Evolutionary conservation across 2,329 filamentous ascomycete species (phyloP), one percentile per base, ranked within the genome.

Genomic region (Colletotrichum viniferum): DNA sequence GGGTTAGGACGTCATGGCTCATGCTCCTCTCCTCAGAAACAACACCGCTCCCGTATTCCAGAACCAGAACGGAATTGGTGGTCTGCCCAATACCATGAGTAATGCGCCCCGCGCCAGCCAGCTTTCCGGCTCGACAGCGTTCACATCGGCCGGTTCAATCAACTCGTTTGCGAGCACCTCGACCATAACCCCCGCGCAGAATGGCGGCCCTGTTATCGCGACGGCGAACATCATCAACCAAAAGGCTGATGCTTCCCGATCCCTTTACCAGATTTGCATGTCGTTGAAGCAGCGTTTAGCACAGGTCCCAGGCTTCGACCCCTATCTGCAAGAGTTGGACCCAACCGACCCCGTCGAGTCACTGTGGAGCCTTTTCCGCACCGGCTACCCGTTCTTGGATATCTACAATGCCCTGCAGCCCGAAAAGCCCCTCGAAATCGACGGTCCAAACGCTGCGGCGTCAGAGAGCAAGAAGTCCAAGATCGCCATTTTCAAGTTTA

Each of bases 141-240:
- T 87, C 81, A 86, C 88, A 78, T 89, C 88, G 18, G 88, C 87
- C 43, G 86, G 88, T 61, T 92, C 90, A 16, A 82, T 91, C 60
- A 85, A 83, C 77, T 88, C 89, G 4, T 83, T 91, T 63, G 82
- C 85, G 60, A 89, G 84, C 79, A 81, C 85, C 14, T 80, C 85
- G 32, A 89, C 88, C 36, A 79, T 86, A 28, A 79, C 79, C n/a
- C 76, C 85, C 68, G 78, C 80, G 12, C 86, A 88, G 62, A 91
- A 85, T 75, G 84, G 88, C 75, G 92, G 92, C 61, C 91, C 91
- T 76, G 91, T 96, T 77, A 87, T 95, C 80, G 94, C 96, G 76
- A 95, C 94, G 75, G 91, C 94, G 84, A 98, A 98, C 85, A 98
- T 99, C 84, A 98, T 99, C 89, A 99, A 99, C 86, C 95, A 96